These are phyloP conservation scores for Sugiyamaella qingdaonensis DNA, from an alignment of 805 yeast genomes.

Conservation along the genomic window DNA sequence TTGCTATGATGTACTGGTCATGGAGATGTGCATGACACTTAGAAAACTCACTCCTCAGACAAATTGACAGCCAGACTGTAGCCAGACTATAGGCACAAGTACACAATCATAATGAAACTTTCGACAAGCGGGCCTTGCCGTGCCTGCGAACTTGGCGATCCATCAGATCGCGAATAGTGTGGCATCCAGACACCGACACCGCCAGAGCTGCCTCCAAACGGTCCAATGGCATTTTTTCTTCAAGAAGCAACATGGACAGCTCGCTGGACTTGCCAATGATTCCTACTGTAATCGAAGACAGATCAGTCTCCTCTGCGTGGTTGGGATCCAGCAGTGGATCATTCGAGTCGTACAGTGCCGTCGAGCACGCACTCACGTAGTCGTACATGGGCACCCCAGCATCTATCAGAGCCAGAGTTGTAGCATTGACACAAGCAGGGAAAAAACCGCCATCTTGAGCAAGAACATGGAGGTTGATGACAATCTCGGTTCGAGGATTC, in stretches of 20 bases:
- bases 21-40: too few species aligned
- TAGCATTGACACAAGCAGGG: constrained; percentile 75
- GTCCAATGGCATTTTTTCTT: constrained; percentile 82
- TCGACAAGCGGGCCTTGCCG: constrained; percentile 56
- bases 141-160: constrained; percentile 76
- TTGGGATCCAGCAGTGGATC: constrained; percentile 75
- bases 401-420: constrained; percentile 84
- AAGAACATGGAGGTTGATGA: constrained; percentile 68
- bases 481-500: constrained; percentile 81
- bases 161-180: constrained; percentile 76
- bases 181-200: constrained; percentile 83
- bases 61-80: too few species aligned
- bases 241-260: constrained; percentile 68
- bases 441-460: constrained; percentile 89
- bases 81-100: not conserved
- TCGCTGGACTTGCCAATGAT: constrained; percentile 79
- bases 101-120: constrained; percentile 18
- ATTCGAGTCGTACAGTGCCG: constrained; percentile 72
- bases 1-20: too few species aligned
- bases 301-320: constrained; percentile 74
- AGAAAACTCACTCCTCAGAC: too few species aligned
- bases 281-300: constrained; percentile 78
- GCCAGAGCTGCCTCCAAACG: constrained; percentile 69
- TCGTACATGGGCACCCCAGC: constrained; percentile 95
- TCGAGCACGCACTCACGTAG: constrained; percentile 73